phyloP scores from a whole-genome alignment of 2,329 filamentous ascomycete genomes.

The Penicillium sp. region DNA sequence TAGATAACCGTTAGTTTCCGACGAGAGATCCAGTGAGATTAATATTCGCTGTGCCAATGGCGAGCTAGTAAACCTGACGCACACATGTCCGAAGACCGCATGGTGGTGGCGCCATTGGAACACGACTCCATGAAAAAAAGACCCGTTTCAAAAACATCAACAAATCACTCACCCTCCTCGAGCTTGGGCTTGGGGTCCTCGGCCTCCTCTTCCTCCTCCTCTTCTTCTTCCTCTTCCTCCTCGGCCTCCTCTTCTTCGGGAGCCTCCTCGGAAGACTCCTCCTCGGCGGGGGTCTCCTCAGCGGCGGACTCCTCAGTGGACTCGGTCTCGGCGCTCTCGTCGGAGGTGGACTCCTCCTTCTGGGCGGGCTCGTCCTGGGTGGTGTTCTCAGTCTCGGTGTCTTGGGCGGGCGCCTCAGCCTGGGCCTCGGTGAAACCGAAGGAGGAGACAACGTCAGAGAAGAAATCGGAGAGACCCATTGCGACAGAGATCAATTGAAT shows the following conservation, averaged over 20 bases:
- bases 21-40: no score
- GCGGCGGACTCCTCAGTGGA: conserved; percentile 41
- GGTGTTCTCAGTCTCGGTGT: conserved; percentile 47
- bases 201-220: conserved; percentile 77
- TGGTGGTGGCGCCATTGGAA: background rate
- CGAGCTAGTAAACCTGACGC: conserved; percentile 1
- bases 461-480: conserved; percentile 64
- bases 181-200: conserved; percentile 83
- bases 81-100: background rate
- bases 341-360: conserved; percentile 32
- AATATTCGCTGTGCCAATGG: conserved; percentile 20
- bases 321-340: conserved; percentile 31
- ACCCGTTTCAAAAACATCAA: background rate
- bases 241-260: conserved; percentile 53
- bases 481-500: conserved; percentile 36
- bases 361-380: conserved; percentile 43
- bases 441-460: conserved; percentile 62
- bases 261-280: conserved; percentile 48
- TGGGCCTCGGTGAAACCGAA: conserved; percentile 59
- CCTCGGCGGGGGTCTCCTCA: conserved; percentile 49
- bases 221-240: conserved; percentile 67
- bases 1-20: no score
- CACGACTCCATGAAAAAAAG: background rate
- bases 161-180: conserved; percentile 74
- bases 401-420: conserved; percentile 56